phyloP scores from a whole-genome alignment of 768 basidiomycete species.

The Mycena filopes region DNA sequence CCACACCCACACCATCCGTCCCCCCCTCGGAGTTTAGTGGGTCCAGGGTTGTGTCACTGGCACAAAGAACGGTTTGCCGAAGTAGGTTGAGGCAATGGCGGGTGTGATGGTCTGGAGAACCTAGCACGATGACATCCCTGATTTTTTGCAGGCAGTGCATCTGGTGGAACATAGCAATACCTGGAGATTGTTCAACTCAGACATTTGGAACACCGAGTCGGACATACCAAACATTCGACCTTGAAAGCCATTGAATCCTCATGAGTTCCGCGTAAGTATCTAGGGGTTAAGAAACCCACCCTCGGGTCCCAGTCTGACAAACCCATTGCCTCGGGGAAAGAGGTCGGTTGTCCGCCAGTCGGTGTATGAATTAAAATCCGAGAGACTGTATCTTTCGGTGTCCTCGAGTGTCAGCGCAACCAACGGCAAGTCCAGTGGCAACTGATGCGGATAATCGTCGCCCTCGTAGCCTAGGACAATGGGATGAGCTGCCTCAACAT shows the following conservation, averaged over 20 bases:
- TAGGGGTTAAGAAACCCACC: not conserved
- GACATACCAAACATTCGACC: slow-evolving; percentile 16
- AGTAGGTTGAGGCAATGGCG: slow-evolving; percentile 48
- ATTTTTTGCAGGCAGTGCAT: slow-evolving; percentile 45
- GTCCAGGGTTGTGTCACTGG: slow-evolving; percentile 44
- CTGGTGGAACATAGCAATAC: slow-evolving; percentile 46
- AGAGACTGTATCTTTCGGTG: slow-evolving; percentile 23
- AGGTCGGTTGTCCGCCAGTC: slow-evolving; percentile 28
- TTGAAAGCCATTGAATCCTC: too few species aligned
- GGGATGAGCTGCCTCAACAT: not conserved
- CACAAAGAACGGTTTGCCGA: slow-evolving; percentile 44
- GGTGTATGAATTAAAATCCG: slow-evolving; percentile 17
- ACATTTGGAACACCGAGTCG: not conserved
- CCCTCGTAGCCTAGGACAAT: slow-evolving; percentile 17
- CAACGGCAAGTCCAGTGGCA: slow-evolving; percentile 19
- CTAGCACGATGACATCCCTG: slow-evolving; percentile 37
- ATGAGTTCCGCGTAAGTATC: too few species aligned
- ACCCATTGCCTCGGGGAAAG: slow-evolving; percentile 27
- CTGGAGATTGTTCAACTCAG: not conserved
- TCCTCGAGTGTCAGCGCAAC: slow-evolving; percentile 23
- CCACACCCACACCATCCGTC: slow-evolving; percentile 37
- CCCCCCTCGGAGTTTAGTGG: slow-evolving; percentile 36
- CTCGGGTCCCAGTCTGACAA: slow-evolving; percentile 26
- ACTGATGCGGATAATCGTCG: slow-evolving; percentile 28
- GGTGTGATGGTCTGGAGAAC: slow-evolving; percentile 33